Base-by-base conservation (phyloP, 768 basidiomycete species). In the Rickenella mellea region DNA sequence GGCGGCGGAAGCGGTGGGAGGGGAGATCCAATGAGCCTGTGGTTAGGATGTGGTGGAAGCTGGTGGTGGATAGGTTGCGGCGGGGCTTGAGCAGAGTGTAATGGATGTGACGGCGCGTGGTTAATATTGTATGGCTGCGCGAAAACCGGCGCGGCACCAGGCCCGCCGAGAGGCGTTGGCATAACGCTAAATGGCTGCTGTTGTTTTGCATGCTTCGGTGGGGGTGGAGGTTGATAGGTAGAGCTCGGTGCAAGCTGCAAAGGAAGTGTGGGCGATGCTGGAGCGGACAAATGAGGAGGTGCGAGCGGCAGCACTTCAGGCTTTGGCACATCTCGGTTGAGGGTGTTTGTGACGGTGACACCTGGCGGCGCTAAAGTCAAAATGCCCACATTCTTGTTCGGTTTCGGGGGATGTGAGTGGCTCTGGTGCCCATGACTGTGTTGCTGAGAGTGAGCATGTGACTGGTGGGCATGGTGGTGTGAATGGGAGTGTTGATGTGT, bases 401-500 rank as follows among this genome's bases (percentile, higher is more conserved):
- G 33, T 36, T 20, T 21, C 8, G 44, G 27, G 5, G 12, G 36
- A 39, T 15, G 39, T 39, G 32, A 7, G 45, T 15, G 21, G 47
- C 27, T 29, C 19, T 41, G 27, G 4, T 25, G 24, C 14, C 25
- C 40, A 7, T 17, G 7, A 20, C 32, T 41, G 15, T 26, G 22
- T 24, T 39, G 22, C 38, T 17, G 27, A 24, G 38, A 39, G 17
- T 24, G 31, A 5, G 14, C 37, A 45, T 17, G 48, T 27, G 24
- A 35, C 19, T 49, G 51, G 5, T 40, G 42, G 15, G 33, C 40
- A 26, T 43, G 41, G 8, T 47, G 51, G 21, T 39, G 48, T n/a
- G 42, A 45, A 20, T 40, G 55, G 11, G 39, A 48, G 20, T 44
- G 43, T 27, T 48, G 41, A 14, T 47, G 45, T 11, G 37, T 39